These are phyloP conservation scores for Eimeria necatrix DNA, from an alignment of 169 alveolate species.

Conservation along the genomic window DNA sequence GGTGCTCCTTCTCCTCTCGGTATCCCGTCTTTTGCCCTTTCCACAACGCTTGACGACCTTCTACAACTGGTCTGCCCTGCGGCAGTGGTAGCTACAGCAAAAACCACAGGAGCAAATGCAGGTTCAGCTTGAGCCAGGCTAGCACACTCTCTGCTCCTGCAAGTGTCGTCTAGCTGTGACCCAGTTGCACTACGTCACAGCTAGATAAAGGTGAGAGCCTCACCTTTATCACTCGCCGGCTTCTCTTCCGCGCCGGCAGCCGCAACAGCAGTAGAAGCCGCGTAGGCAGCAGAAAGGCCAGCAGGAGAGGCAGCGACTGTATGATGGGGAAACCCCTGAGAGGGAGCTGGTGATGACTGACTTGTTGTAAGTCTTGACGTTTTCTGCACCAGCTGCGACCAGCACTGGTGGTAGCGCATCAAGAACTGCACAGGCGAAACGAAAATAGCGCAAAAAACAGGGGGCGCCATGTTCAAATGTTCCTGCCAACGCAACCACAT, in stretches of 20 bases:
- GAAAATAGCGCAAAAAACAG: neutral
- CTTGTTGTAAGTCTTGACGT: neutral
- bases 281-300: too few relatives aligned
- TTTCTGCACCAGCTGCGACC: slow-evolving; percentile 39
- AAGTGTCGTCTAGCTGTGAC: too few relatives aligned
- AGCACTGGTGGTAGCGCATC: slow-evolving; percentile 64
- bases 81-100: neutral
- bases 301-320: too few relatives aligned
- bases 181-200: too few relatives aligned
- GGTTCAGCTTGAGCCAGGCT: too few relatives aligned
- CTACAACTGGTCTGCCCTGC: neutral
- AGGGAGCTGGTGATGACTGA: neutral
- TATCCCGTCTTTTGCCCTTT: neutral
- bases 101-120: neutral
- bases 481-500: neutral
- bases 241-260: neutral
- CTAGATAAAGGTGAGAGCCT: too few relatives aligned
- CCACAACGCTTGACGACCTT: neutral
- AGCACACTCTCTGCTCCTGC: too few relatives aligned
- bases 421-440: slow-evolving; percentile 14
- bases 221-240: too few relatives aligned
- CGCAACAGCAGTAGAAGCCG: neutral
- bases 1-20: neutral
- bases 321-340: neutral
- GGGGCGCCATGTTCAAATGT: too few relatives aligned